Evolutionary conservation across 306 rosid genomes (phyloP), one percentile per base, ranked within the genome.

Genomic region (Potentilla sterilis): DNA sequence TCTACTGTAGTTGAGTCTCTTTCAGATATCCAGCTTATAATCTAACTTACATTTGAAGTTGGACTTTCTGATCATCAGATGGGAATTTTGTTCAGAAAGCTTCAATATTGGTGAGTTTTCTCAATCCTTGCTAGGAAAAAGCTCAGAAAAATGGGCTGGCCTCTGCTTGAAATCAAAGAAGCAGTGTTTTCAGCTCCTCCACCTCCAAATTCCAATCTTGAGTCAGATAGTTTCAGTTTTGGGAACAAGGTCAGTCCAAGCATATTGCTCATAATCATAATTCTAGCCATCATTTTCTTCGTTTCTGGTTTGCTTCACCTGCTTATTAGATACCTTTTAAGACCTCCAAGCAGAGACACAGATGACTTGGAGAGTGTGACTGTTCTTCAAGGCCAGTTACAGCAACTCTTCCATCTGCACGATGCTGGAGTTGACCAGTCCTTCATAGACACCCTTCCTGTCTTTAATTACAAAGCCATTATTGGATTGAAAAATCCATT

Each of bases 381-480:
- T 51, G 98, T 87, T 24, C 91, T 96, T 70, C 98, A 96, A 80
- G 99, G 99, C 0, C 99, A 96, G 73, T 80, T 92, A 65, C 99
- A 90, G 82, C 98, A 96, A 71, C 98, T 92, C 4, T 96, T 96
- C 67, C 96, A 90, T 44, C 99, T 92, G 58, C 99, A 96, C 59
- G 99, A 96, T 78, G 80, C 98, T 75, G 99, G 99, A 7, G 99
- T 92, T 58, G 99, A 96, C 75, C 99, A 96, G 42, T 89, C 99
- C 69, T 92, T 83, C 81, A 92, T 96, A 62, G 99, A 96, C 67
- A 79, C 92, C 2, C 91, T 96, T 61, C 99, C 97, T 51, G 89
- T 96, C 10, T 96, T 92, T 77, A 81, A 83, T 65, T 96, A 90
- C 88, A 92, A 92, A 57, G 83, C 97, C 58, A 90, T 92, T 70